phyloP scores from a whole-genome alignment of 192 early-diverging fungal species.

The Allomyces arbusculus region DNA sequence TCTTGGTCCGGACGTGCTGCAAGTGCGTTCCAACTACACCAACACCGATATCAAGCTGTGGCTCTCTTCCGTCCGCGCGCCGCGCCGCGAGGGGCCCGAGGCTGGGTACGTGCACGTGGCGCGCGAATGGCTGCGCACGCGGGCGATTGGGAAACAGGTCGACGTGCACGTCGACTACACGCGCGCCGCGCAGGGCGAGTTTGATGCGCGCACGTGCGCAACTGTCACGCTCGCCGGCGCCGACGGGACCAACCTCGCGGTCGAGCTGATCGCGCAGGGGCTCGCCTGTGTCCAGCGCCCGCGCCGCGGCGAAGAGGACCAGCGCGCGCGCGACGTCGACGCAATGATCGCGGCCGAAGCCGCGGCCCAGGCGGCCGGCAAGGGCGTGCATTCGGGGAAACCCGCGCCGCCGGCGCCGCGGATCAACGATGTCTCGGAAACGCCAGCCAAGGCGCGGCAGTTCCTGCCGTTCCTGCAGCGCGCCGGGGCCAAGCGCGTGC shows the following conservation, averaged over 20 bases:
- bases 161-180: background rate
- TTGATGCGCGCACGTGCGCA: background rate
- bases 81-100: background rate
- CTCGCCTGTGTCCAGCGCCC: background rate
- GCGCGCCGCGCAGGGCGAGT: background rate
- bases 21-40: background rate
- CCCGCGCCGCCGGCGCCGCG: background rate
- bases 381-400: background rate
- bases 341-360: background rate
- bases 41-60: background rate
- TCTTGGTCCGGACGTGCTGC: background rate
- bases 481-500: conserved; percentile 30
- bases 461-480: conserved; percentile 71
- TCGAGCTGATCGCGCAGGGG: background rate
- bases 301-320: background rate
- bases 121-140: background rate
- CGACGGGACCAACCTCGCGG: background rate
- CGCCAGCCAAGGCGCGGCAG: conserved; percentile 10
- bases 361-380: background rate
- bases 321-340: background rate
- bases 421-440: background rate
- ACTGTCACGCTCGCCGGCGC: background rate
- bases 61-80: background rate
- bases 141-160: background rate
- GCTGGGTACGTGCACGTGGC: background rate